Percentiles rank a stretch among this genome's conserved stretches.
phyloP scores from a whole-genome alignment of 2,329 filamentous ascomycete species.

The Penicillium palitans region DNA sequence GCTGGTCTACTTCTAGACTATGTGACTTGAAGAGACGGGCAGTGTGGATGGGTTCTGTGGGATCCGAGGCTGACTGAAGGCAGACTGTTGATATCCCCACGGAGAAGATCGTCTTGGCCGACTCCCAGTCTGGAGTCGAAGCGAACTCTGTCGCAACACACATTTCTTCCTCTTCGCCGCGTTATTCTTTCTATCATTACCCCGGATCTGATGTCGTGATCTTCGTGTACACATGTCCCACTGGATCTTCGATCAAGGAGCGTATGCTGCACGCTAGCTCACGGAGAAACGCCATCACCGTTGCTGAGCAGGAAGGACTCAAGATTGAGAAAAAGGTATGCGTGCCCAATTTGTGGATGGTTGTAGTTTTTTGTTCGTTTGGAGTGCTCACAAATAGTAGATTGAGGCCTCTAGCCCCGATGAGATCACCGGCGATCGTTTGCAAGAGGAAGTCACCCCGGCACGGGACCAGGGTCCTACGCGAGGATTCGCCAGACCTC shows the following conservation, averaged over 20 bases:
- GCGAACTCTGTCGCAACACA: conserved; percentile 47
- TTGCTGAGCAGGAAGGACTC: conserved; percentile 58
- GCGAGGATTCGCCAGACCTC: conserved; percentile 62
- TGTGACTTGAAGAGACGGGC: not conserved
- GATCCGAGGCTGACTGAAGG: conserved; percentile 28
- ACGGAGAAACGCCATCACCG: conserved; percentile 53
- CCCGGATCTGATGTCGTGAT: conserved; percentile 50
- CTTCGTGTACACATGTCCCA: conserved; percentile 66
- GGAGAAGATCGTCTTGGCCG: conserved; percentile 58
- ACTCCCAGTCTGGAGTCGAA: conserved; percentile 44
- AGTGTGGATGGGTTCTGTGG: not conserved
- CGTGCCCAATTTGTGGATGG: not conserved
- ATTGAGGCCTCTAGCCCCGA: conserved; percentile 61
- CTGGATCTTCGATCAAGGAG: conserved; percentile 62
- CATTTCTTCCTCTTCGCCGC: conserved; percentile 56
- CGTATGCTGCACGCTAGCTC: conserved; percentile 66
- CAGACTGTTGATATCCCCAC: conserved; percentile 45
- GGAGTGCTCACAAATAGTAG: conserved; percentile 32
- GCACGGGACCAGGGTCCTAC: conserved; percentile 50
- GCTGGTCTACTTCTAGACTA: not conserved
- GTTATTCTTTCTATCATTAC: conserved; percentile 63
- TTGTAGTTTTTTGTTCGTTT: conserved; percentile 6
- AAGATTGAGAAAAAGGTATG: conserved; percentile 58
- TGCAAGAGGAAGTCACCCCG: conserved; percentile 56
- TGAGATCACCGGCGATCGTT: conserved; percentile 55